Evolutionary conservation across 1,284 basidiomycete species (phyloP), one percentile per base, ranked within the genome.

Genomic region (Exobasidium cylindrosporum): DNA sequence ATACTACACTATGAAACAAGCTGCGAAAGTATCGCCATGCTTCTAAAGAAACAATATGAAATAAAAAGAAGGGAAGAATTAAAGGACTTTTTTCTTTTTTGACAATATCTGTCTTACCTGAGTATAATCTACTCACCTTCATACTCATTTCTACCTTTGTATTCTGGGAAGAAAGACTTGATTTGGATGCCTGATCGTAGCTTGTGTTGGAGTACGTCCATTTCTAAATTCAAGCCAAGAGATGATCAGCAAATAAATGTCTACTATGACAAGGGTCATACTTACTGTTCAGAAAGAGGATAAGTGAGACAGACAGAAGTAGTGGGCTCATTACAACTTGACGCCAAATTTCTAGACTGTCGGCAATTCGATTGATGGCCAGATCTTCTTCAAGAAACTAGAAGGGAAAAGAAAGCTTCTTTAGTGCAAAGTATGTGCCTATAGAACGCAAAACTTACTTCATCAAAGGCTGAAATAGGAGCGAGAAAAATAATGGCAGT

Each of bases 401-500:
- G 10, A 40, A 7, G 35, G 35, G 17, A 10, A 17, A 17, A 40
- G 35, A 40, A 17, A n/a, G n/a, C n/a, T n/a, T n/a, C n/a, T n/a
- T n/a, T n/a, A n/a, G n/a, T n/a, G 35, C 35, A 40, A 17, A 7
- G 17, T 10, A 10, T 7, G 35, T 17, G 35, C 17, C 35, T 10
- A 17, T 40, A 40, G 35, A 40, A 24, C 47, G n/a, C 23, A 24
- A 6, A 50, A 30, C 47, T 7, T 28, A 55, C 26, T 28, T 55
- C 32, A 46, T 74, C 69, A 43, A 73, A 74, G 0, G 68, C 71
- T 13, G 66, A 67, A n/a, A 74, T 57, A 3, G 71, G 67, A 0
- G 71, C 72, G 3, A 74, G 58, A 50, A 74, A 74, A 58, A 74
- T 73, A 57, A 73, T 66, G 11, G 57, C 32, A 11, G 62, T 49